Base-by-base conservation (phyloP, 2,329 filamentous ascomycete genomes). In the Fusarium sambucinum region DNA sequence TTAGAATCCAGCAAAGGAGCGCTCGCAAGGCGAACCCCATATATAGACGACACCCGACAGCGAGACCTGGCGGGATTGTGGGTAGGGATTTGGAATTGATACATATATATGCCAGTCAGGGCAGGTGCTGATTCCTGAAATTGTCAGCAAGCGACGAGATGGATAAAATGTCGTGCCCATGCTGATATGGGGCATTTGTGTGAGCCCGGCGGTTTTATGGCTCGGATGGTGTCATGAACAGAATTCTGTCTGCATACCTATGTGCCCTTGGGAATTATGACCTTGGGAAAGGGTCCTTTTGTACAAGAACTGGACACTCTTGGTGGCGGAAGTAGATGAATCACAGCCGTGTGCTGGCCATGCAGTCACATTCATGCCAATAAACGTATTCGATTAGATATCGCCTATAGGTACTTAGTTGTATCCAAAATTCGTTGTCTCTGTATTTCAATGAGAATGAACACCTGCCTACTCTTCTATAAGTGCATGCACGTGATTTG, bases 401-500 rank as follows among this genome's bases (percentile, higher is more conserved):
- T 6, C 33, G 7, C 23, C n/a, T 9, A 19, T 10, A 17, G 7
- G n/a, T 38, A 23, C 38, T 29, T 12, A 38, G 23, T 27, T 19
- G 11, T 19, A 40, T 27, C 14, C 25, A 56, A 35, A 23, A n/a
- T 38, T 19, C 25, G 33, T 23, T 40, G 19, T 46, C 25, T 30
- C 56, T 50, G 25, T 33, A 41, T 10, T 29, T 23, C n/a, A 19
- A 23, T 19, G 32, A 32, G 25, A 35, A 45, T 30, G n/a, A 8
- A 19, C 14, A 32, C 14, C 13, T 14, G n/a, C n/a, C n/a, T n/a
- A n/a, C n/a, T n/a, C n/a, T 7, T 2, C 14, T 9, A 3, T 30
- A 17, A 32, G 7, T 23, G 9, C 12, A 19, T 23, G 35, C 79
- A 80, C 79, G 78, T 80, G 78, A 80, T 72, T 48, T 73, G 77